Evolutionary conservation across 345 rosid species (phyloP), one percentile per base, ranked within the genome.

Genomic region (Camelina laxa): DNA sequence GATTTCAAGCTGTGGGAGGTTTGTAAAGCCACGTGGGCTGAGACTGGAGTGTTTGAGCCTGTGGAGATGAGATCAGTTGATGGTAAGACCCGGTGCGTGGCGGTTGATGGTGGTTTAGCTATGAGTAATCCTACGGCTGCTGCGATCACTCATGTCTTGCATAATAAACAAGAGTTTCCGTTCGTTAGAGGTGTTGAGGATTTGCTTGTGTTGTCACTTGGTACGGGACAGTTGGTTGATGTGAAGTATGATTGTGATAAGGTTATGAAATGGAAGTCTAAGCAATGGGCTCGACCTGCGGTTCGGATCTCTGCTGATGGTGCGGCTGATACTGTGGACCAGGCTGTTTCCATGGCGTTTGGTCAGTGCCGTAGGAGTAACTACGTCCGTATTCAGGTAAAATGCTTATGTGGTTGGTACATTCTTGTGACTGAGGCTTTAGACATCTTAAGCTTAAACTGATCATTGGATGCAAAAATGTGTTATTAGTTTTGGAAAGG

Each of bases 151-250:
- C 98, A 94, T 80, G 98, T 94, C 69, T 79, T 94, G 67, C 98
- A 94, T 68, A 94, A 94, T 74, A 94, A 94, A 79, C 91, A 94
- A 62, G 98, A 94, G 83, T 94, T 94, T 55, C 98, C 98, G 1
- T 91, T 91, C 45, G 98, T 94, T 48, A 85, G 96, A 68, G 98
- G 98, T 1, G 93, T 91, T 47, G 98, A 91, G 86, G 98, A 94
- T 84, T 81, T 94, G 82, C 66, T 94, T 66, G 98, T 94, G 61
- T 63, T 94, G 60, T 89, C 96, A 2, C 60, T 94, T 8, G 98
- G 96, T 36, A 83, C 91, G 0, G 98, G 97, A 15, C 97, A 91
- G 82, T 82, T 88, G 39, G 82, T 87, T 14, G 97, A 91, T 69
- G 86, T 82, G 1, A 88, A 82, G 77, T 88, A 87, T 64, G 90